Percentiles rank a stretch among this genome's conserved stretches.
phyloP scores from a whole-genome alignment of 192 early-diverging fungal species.

The Chytriomyces hyalinus region DNA sequence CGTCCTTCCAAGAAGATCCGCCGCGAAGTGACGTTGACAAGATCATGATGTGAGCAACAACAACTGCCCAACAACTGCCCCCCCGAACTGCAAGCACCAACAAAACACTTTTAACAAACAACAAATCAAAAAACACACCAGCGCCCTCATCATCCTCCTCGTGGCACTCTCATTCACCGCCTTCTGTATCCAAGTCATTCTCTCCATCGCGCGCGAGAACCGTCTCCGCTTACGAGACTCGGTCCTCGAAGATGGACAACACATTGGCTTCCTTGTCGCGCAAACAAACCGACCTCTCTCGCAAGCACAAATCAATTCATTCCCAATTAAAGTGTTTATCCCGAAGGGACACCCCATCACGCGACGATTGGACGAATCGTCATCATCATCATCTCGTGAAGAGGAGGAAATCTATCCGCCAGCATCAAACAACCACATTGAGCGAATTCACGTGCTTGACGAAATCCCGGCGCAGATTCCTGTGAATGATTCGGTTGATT shows the following conservation, averaged over 20 bases:
- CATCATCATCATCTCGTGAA: not conserved
- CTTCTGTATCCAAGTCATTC: not conserved
- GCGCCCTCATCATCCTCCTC: not conserved
- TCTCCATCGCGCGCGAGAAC: not conserved
- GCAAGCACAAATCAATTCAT: not conserved
- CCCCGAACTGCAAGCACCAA: no score
- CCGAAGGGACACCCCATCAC: not conserved
- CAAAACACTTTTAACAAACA: not conserved
- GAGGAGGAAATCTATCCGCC: no score
- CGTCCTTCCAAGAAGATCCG: no score
- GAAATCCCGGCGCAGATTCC: not conserved
- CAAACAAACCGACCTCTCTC: not conserved
- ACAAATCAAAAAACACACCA: not conserved
- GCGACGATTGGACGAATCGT: not conserved
- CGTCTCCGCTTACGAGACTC: not conserved
- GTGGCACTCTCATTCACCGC: not conserved
- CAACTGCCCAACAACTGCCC: no score
- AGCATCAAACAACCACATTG: not conserved
- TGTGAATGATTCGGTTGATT: not conserved
- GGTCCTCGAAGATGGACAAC: not conserved
- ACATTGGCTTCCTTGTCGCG: not conserved
- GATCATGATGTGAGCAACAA: no score
- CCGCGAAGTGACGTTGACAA: no score
- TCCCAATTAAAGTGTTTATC: not conserved
- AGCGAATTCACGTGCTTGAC: not conserved